phyloP scores from a whole-genome alignment of 495 filamentous ascomycete species.

The Amniculicola lignicola region DNA sequence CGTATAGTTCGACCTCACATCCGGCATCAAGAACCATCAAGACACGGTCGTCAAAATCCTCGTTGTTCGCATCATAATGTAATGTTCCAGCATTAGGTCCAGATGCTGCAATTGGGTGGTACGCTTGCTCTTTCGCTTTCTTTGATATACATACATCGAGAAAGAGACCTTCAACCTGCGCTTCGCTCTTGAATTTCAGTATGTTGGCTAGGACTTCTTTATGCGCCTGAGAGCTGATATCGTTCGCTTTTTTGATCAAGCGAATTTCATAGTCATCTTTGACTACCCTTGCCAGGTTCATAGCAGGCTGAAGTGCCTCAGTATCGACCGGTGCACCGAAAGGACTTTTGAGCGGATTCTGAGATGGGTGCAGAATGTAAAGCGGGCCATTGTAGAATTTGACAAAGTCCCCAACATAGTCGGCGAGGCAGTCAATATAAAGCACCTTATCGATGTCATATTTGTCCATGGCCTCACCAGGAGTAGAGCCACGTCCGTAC shows the following conservation, averaged over 20 bases:
- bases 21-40: constrained; percentile 82
- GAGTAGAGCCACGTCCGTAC: constrained; percentile 55
- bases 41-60: constrained; percentile 62
- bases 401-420: constrained; percentile 27
- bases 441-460: constrained; percentile 48
- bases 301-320: constrained; percentile 57
- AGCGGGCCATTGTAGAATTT: constrained; percentile 18
- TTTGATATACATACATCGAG: constrained; percentile 63
- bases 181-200: constrained; percentile 64
- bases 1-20: constrained; percentile 81
- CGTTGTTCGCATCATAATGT: constrained; percentile 81
- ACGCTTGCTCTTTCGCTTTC: constrained; percentile 74
- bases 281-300: constrained; percentile 68
- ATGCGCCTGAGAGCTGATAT: constrained; percentile 72
- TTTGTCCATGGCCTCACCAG: constrained; percentile 49
- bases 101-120: constrained; percentile 78
- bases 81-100: constrained; percentile 75
- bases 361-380: constrained; percentile 33
- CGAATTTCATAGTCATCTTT: constrained; percentile 79
- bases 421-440: constrained; percentile 17
- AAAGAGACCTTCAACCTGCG: constrained; percentile 78
- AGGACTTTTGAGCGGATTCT: constrained; percentile 11
- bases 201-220: constrained; percentile 61
- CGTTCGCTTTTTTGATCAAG: constrained; percentile 74
- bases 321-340: constrained; percentile 42